Evolutionary conservation across 1,284 basidiomycete genomes (phyloP).

Genomic region (Rhodofomes roseus): DNA sequence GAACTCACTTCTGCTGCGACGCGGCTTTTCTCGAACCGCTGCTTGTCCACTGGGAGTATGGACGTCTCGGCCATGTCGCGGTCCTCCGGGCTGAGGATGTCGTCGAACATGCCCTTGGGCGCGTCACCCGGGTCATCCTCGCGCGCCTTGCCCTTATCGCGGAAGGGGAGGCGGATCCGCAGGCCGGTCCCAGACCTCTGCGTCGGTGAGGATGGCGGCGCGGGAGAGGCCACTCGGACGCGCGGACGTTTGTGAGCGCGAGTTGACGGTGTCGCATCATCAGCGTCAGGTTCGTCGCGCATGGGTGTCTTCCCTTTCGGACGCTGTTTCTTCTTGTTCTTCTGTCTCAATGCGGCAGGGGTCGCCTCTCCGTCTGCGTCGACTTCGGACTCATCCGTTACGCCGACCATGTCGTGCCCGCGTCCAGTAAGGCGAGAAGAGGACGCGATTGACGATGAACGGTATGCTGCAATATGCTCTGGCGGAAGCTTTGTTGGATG

Average conservation of each 20-base stretch:
- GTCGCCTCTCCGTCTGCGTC: conserved; percentile 26
- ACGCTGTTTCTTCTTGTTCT: conserved; percentile 19
- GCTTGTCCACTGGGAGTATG: conserved; percentile 66
- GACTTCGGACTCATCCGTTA: conserved; percentile 24
- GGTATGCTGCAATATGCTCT: conserved; percentile 10
- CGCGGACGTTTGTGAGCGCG: conserved; percentile 38
- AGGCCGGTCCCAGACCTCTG: conserved; percentile 35
- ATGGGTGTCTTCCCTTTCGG: conserved; percentile 24
- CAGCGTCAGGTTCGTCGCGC: conserved; percentile 13
- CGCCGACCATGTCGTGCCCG: conserved; percentile 10
- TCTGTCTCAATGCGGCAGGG: conserved; percentile 20
- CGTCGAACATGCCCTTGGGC: conserved; percentile 72
- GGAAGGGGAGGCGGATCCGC: conserved; percentile 49
- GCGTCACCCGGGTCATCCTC: conserved; percentile 49
- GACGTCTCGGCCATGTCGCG: conserved; percentile 76
- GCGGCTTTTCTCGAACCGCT: conserved; percentile 74
- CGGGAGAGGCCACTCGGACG: conserved; percentile 34
- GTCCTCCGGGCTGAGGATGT: conserved; percentile 68
- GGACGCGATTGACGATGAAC: conserved; percentile 46
- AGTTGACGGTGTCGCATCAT: conserved; percentile 24
- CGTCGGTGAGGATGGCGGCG: conserved; percentile 25
- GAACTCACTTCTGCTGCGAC: conserved; percentile 62
- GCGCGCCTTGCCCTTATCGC: conserved; percentile 58
- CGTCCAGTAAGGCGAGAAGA: conserved; percentile 35
- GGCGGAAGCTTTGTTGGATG: conserved; percentile 5